phyloP scores from a whole-genome alignment of 192 early-diverging fungal species.

The Coemansia sp. region DNA sequence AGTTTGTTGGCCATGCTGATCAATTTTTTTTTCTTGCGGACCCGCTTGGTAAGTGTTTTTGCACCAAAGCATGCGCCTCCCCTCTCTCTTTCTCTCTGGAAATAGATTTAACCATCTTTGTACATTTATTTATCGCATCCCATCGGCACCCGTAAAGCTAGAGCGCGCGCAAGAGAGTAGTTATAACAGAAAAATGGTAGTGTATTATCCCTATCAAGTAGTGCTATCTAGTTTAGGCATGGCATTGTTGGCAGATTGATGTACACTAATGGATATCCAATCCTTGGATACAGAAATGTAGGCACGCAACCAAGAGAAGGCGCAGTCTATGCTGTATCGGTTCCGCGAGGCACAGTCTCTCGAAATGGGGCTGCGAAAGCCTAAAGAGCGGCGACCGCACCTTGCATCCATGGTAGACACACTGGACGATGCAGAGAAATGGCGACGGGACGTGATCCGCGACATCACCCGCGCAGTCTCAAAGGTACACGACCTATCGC shows the following conservation, averaged over 20 bases:
- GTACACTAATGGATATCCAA: neutral
- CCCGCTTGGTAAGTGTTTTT: no score
- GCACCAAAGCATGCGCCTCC: neutral
- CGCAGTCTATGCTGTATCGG: constrained; percentile 97
- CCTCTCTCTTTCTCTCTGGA: neutral
- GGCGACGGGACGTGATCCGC: constrained; percentile 86
- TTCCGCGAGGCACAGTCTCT: constrained; percentile 93
- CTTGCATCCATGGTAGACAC: constrained; percentile 70
- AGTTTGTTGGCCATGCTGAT: no score
- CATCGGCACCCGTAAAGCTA: neutral
- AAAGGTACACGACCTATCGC: constrained; percentile 85
- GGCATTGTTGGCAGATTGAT: no score
- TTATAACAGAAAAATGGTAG: constrained; percentile 2
- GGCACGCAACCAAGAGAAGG: constrained; percentile 98
- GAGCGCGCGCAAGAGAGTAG: no score
- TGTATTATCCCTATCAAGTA: neutral
- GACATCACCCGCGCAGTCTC: constrained; percentile 88
- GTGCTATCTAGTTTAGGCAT: no score
- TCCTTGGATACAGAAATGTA: constrained; percentile 7
- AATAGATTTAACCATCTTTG: neutral
- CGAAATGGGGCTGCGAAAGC: constrained; percentile 71
- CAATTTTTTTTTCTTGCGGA: neutral
- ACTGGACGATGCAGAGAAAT: constrained; percentile 84
- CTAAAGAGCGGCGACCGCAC: constrained; percentile 73
- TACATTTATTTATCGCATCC: neutral